Conservation (phyloP, 2,329 filamentous ascomycete genomes). For the Fusarium xylarioides region DNA sequence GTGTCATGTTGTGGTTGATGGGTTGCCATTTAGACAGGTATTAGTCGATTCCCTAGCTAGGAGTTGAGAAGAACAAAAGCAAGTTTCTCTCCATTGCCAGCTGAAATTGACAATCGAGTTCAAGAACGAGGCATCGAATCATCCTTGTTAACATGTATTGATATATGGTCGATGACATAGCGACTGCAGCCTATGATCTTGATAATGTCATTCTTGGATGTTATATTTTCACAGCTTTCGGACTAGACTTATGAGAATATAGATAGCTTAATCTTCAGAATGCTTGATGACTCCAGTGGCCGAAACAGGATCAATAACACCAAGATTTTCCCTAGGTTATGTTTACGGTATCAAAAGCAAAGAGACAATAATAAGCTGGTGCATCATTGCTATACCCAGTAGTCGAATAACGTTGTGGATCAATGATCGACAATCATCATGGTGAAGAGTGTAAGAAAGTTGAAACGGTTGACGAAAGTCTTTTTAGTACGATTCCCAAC, state of each 20-base stretch:
- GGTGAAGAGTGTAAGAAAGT: background rate
- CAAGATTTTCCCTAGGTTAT: background rate
- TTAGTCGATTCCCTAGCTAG: background rate
- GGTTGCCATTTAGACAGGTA: background rate
- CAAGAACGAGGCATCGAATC: background rate
- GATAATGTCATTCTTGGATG: background rate
- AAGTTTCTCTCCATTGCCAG: background rate
- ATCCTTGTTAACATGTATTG: background rate
- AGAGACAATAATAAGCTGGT: background rate
- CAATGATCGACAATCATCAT: constrained; percentile 17
- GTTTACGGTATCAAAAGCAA: constrained; percentile 4
- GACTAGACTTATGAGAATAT: background rate
- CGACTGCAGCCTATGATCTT: background rate
- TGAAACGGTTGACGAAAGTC: background rate
- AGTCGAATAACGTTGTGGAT: constrained; percentile 22
- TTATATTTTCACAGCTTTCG: background rate
- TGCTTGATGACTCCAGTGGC: background rate
- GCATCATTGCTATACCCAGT: constrained; percentile 3
- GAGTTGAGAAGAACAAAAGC: constrained; percentile 1
- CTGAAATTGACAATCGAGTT: background rate
- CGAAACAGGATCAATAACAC: background rate
- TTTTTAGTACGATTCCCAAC: background rate
- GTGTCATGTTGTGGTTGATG: background rate
- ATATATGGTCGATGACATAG: background rate
- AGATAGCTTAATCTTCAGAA: background rate